Conservation (phyloP, 805 yeast genomes). For the Starmerella vitae region DNA sequence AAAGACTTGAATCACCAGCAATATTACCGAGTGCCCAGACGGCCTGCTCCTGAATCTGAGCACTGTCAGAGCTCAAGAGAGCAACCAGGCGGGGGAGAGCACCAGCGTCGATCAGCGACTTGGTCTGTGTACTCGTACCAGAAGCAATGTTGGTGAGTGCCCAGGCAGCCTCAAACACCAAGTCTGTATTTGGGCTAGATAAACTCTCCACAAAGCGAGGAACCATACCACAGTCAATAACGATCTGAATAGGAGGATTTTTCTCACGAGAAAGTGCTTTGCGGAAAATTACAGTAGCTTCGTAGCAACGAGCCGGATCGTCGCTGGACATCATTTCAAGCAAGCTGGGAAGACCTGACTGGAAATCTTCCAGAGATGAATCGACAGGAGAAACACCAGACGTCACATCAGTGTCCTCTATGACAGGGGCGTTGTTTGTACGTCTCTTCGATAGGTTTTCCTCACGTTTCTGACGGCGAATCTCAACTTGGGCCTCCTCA, state of each 20-base stretch:
- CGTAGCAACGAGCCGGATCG: conserved; percentile 66
- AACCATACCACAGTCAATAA: conserved; percentile 85
- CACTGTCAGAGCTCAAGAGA: conserved; percentile 62
- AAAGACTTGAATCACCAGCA: conserved; percentile 88
- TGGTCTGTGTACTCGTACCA: conserved; percentile 80
- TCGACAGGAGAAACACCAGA: conserved; percentile 25
- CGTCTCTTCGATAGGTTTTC: conserved; percentile 90
- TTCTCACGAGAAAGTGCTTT: conserved; percentile 86
- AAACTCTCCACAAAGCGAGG: conserved; percentile 81
- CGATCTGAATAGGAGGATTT: conserved; percentile 91
- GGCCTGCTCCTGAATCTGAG: conserved; percentile 95
- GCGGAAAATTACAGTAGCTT: conserved; percentile 85
- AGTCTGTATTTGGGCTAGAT: conserved; percentile 59
- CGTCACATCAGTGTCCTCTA: conserved; percentile 37
- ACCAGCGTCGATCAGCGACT: conserved; percentile 78
- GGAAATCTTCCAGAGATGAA: conserved; percentile 11
- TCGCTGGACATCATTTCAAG: conserved; percentile 62
- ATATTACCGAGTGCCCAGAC: conserved; percentile 99
- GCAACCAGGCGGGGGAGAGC: conserved; percentile 88
- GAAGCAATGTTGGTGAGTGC: conserved; percentile 98
- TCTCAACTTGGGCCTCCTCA: conserved; percentile 91
- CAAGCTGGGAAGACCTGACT: conserved; percentile 59
- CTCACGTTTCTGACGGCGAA: conserved; percentile 92
- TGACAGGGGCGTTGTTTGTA: conserved; percentile 32
- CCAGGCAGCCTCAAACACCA: conserved; percentile 98